Conservation (phyloP, 352 stramenopile genomes). For the Phytophthora syringae region DNA sequence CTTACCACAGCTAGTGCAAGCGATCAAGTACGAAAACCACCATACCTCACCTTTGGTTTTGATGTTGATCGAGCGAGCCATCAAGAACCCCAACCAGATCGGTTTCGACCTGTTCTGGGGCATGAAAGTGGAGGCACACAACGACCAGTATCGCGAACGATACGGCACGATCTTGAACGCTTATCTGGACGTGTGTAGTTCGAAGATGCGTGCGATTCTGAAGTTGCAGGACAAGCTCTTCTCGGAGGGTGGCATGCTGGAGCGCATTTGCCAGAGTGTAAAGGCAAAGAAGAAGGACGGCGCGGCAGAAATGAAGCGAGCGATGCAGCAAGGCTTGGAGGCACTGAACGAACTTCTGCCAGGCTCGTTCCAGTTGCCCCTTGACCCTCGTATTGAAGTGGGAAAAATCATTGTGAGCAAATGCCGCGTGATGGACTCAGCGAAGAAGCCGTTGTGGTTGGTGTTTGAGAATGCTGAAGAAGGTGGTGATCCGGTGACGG, state of each 20-base stretch:
- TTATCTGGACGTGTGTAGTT: conserved; percentile 80
- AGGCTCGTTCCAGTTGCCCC: conserved; percentile 80
- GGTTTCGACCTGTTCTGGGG: conserved; percentile 88
- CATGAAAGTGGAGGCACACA: conserved; percentile 86
- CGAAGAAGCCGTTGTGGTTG: conserved; percentile 86
- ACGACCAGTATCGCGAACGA: conserved; percentile 69
- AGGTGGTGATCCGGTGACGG: conserved; percentile 66
- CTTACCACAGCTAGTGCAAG: conserved; percentile 86
- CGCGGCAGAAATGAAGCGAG: conserved; percentile 70
- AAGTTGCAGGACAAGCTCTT: conserved; percentile 89
- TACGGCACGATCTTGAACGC: conserved; percentile 80
- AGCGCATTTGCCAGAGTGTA: conserved; percentile 79
- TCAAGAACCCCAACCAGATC: conserved; percentile 85
- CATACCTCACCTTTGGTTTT: conserved; percentile 73
- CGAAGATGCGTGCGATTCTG: conserved; percentile 90
- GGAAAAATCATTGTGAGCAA: conserved; percentile 80
- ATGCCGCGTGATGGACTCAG: conserved; percentile 85
- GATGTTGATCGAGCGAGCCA: conserved; percentile 78
- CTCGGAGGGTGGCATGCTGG: conserved; percentile 70
- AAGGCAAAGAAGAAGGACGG: conserved; percentile 80
- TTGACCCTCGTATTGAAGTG: conserved; percentile 78
- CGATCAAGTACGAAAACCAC: conserved; percentile 89
- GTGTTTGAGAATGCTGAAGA: conserved; percentile 85
- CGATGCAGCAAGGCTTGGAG: conserved; percentile 72
- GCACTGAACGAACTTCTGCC: conserved; percentile 82